Evolutionary conservation across 2,329 filamentous ascomycete genomes (phyloP).

Genomic region (Coniochaeta ligniaria): DNA sequence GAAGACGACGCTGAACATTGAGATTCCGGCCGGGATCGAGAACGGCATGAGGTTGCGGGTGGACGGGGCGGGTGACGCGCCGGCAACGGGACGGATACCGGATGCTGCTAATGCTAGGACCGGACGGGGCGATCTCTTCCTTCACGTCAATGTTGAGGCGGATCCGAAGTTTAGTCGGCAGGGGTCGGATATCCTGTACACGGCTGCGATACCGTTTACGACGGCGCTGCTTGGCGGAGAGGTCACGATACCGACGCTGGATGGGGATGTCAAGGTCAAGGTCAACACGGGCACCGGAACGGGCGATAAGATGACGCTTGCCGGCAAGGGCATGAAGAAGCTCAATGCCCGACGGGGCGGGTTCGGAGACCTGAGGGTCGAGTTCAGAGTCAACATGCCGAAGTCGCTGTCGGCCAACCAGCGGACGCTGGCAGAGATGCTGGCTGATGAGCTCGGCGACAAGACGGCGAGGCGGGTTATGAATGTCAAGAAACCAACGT

Average conservation of each 20-base stretch:
- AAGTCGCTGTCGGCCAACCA: conserved; percentile 91
- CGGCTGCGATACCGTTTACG: conserved; percentile 82
- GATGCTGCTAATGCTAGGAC: conserved; percentile 51
- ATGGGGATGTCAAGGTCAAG: conserved; percentile 84
- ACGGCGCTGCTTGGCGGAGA: conserved; percentile 90
- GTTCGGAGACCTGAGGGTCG: conserved; percentile 79
- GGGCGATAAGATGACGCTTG: conserved; percentile 82
- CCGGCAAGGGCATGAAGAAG: conserved; percentile 91
- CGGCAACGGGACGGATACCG: conserved; percentile 63
- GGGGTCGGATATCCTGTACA: conserved; percentile 89
- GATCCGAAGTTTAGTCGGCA: conserved; percentile 84
- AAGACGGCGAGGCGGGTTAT: conserved; percentile 88
- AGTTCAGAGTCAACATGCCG: conserved; percentile 93
- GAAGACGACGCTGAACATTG: conserved; percentile 74
- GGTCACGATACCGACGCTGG: conserved; percentile 80
- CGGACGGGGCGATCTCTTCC: conserved; percentile 82
- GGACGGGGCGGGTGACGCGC: conserved; percentile 79
- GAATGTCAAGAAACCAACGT: conserved; percentile 54
- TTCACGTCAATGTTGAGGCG: conserved; percentile 80
- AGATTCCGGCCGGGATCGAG: conserved; percentile 92
- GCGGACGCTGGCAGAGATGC: conserved; percentile 86
- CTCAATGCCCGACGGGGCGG: conserved; percentile 60
- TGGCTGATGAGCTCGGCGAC: conserved; percentile 93
- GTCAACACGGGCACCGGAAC: conserved; percentile 87
- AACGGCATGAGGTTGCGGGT: conserved; percentile 91